phyloP scores from a whole-genome alignment of 2,329 filamentous ascomycete species.

The Cryphonectria radicalis region DNA sequence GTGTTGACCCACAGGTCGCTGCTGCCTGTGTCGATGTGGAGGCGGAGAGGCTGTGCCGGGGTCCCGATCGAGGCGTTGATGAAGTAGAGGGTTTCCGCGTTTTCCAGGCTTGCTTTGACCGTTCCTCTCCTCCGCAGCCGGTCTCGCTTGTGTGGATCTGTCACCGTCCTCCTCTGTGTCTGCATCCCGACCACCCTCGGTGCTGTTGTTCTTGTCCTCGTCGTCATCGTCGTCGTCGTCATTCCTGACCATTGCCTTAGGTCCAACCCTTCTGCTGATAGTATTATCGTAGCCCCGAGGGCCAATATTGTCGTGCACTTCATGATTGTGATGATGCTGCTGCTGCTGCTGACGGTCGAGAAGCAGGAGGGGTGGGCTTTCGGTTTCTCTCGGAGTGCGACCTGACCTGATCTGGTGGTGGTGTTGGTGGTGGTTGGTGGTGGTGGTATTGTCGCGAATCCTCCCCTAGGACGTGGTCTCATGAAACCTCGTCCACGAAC shows the following conservation, averaged over 20 bases:
- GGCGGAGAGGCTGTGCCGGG: constrained; percentile 58
- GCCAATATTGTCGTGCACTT: constrained; percentile 39
- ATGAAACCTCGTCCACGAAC: neutral
- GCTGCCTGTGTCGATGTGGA: constrained; percentile 71
- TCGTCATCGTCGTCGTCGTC: neutral
- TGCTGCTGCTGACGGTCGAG: neutral
- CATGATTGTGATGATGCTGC: constrained; percentile 37
- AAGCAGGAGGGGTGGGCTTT: neutral
- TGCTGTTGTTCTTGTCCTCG: constrained; percentile 1
- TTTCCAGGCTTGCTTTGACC: constrained; percentile 55
- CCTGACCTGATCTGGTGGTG: neutral
- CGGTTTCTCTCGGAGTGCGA: neutral
- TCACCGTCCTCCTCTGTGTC: constrained; percentile 45
- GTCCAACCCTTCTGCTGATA: constrained; percentile 35
- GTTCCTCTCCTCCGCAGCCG: constrained; percentile 50
- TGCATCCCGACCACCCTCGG: constrained; percentile 52
- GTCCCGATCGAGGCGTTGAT: constrained; percentile 67
- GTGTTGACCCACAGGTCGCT: constrained; percentile 76
- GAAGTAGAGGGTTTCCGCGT: constrained; percentile 67
- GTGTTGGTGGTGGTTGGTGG: neutral
- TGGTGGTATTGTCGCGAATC: neutral
- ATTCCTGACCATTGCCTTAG: constrained; percentile 39
- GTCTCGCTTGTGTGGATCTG: constrained; percentile 50
- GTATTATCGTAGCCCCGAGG: constrained; percentile 37
- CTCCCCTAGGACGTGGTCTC: constrained; percentile 12